phyloP scores from a whole-genome alignment of 129 eudicot species.

The Helianthus tuberosus region DNA sequence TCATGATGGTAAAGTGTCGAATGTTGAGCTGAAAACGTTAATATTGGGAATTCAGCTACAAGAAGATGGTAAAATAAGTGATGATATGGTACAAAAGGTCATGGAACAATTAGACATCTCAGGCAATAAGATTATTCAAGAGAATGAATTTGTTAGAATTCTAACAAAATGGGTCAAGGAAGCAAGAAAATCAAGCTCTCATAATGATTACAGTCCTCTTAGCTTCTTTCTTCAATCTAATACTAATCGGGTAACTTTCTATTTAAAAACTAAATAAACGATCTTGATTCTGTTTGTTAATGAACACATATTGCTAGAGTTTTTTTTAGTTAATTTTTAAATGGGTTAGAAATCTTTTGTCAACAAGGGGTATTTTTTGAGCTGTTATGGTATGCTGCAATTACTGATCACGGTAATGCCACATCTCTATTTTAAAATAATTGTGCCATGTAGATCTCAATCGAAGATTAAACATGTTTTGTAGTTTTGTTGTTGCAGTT shows the following conservation, averaged over 20 bases:
- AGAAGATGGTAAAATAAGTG: conserved; percentile 34
- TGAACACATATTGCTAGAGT: too few relatives aligned
- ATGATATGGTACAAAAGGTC: conserved; percentile 35
- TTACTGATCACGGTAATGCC: too few relatives aligned
- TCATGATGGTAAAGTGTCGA: conserved; percentile 40
- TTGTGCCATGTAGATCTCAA: too few relatives aligned
- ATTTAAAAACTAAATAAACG: background rate
- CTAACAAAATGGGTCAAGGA: conserved; percentile 42
- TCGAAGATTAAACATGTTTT: too few relatives aligned
- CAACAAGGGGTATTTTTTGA: too few relatives aligned
- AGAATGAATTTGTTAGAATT: conserved; percentile 47
- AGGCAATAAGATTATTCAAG: conserved; percentile 39
- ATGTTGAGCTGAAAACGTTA: conserved; percentile 47
- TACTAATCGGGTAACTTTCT: conserved; percentile 29
- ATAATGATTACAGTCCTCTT: conserved; percentile 22
- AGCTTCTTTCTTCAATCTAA: conserved; percentile 14
- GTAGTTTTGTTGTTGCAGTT: too few relatives aligned
- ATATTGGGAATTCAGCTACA: conserved; percentile 52
- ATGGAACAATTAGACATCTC: conserved; percentile 52
- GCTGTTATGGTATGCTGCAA: too few relatives aligned
- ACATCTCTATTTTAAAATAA: too few relatives aligned
- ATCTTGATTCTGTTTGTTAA: too few relatives aligned
- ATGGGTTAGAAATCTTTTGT: too few relatives aligned
- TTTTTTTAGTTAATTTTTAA: too few relatives aligned
- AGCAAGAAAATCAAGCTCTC: conserved; percentile 21